Evolutionary conservation across 768 basidiomycete genomes (phyloP).

Genomic region (Mycena floridula): DNA sequence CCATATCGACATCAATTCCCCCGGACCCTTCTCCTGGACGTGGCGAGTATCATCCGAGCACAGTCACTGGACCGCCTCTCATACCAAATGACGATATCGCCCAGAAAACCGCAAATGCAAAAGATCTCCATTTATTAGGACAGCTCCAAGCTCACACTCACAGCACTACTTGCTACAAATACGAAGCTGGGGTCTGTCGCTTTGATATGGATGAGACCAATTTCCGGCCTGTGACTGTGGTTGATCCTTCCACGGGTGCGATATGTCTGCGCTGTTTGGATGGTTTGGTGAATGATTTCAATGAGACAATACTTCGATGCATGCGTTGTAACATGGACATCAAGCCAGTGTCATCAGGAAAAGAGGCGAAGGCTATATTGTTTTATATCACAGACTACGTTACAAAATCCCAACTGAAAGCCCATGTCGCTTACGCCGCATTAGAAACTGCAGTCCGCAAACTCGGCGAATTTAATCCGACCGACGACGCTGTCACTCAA

Average conservation of each 20-base stretch:
- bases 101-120: not conserved
- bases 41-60: conserved; percentile 13
- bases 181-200: conserved; percentile 21
- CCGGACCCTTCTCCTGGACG: conserved; percentile 2
- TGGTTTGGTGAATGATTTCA: conserved; percentile 38
- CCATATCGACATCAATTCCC: conserved; percentile 20
- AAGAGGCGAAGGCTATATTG: conserved; percentile 31
- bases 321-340: conserved; percentile 42
- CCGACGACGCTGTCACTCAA: not conserved
- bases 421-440: conserved; percentile 33
- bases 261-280: conserved; percentile 26
- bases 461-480: conserved; percentile 8
- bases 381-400: conserved; percentile 48
- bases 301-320: conserved; percentile 27
- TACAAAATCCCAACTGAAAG: conserved; percentile 34
- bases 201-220: conserved; percentile 23
- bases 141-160: conserved; percentile 25
- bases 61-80: conserved; percentile 6
- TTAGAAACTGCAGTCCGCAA: conserved; percentile 17
- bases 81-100: not conserved
- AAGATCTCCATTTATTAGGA: conserved; percentile 19
- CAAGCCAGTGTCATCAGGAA: conserved; percentile 36
- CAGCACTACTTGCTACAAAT: conserved; percentile 30
- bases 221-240: conserved; percentile 1
- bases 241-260: conserved; percentile 26